Conservation (phyloP, 1,284 basidiomycete species). For the Tilletiopsis washingtonensis region DNA sequence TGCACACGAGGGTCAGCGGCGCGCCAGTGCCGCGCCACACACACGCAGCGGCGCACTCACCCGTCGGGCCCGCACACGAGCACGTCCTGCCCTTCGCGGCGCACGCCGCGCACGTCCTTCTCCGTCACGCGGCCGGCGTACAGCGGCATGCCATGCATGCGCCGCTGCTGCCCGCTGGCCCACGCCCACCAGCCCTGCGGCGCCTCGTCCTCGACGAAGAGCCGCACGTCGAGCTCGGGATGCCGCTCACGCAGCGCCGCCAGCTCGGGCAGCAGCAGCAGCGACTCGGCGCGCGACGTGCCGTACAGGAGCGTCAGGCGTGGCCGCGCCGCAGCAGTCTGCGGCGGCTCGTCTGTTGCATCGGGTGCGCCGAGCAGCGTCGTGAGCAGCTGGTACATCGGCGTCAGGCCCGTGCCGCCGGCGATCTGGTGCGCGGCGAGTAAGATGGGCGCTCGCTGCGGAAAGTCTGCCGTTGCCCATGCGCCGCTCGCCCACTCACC, state of each 20-base stretch:
- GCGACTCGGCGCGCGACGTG: constrained; percentile 7
- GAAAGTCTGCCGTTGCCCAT: not conserved
- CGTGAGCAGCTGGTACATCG: constrained; percentile 26
- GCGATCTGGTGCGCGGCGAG: constrained; percentile 18
- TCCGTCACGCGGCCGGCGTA: not conserved
- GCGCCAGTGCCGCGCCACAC: not conserved
- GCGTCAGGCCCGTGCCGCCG: constrained; percentile 29
- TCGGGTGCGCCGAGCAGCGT: constrained; percentile 13
- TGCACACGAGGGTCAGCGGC: not conserved
- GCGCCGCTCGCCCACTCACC: not conserved
- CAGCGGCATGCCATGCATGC: not conserved
- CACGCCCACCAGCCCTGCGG: not conserved
- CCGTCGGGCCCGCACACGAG: constrained; percentile 26
- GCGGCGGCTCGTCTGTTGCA: not conserved
- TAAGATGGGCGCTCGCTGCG: not conserved
- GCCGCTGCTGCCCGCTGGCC: not conserved
- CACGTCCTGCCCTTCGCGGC: constrained; percentile 3
- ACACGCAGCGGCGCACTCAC: not conserved
- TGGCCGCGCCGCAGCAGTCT: not conserved
- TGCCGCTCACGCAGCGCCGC: constrained; percentile 3
- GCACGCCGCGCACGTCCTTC: not conserved
- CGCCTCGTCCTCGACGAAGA: constrained; percentile 13
- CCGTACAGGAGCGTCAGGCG: constrained; percentile 22
- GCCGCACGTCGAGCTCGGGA: constrained; percentile 7
- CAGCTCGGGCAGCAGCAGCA: constrained; percentile 20